A percentile compares a stretch with the other conserved stretches of the same genome.
Conservation (phyloP, 331 rosid genomes). For the Cydonia oblonga region DNA sequence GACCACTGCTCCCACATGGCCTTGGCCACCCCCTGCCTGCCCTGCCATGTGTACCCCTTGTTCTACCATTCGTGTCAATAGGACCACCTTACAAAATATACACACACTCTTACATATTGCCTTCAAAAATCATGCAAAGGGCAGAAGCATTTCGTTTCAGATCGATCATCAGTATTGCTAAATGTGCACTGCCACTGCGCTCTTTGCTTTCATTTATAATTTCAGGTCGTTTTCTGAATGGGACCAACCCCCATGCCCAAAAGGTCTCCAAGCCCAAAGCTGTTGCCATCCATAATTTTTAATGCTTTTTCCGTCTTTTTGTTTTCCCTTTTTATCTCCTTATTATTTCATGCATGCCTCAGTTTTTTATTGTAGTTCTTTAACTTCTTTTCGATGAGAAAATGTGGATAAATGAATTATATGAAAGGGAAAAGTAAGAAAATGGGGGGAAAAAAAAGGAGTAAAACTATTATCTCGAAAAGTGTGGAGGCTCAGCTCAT, state of each 20-base stretch:
- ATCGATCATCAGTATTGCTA: neutral
- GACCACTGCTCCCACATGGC: conserved; percentile 64
- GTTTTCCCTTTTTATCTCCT: neutral
- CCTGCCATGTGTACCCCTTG: conserved; percentile 32
- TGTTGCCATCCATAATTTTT: conserved; percentile 26
- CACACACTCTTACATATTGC: neutral
- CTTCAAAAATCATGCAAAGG: neutral
- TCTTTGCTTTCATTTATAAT: conserved; percentile 37
- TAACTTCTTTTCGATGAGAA: neutral
- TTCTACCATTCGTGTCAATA: neutral
- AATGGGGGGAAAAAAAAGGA: neutral
- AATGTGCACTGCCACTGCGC: neutral
- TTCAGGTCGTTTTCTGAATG: conserved; percentile 46
- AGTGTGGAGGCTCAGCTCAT: conserved; percentile 12
- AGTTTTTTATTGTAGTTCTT: too few species aligned
- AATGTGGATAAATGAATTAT: neutral
- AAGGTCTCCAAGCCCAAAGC: conserved; percentile 28
- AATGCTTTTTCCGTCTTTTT: conserved; percentile 16
- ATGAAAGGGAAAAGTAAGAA: neutral
- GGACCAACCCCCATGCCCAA: conserved; percentile 24
- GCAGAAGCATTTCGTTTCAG: conserved; percentile 16
- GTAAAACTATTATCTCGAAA: conserved; percentile 10
- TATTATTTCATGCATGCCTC: neutral
- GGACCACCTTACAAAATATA: conserved; percentile 41
- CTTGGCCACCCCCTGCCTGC: conserved; percentile 43